A percentile compares a stretch with the other conserved stretches of the same genome.
These are phyloP conservation scores for Aspergillus alliaceus DNA, from an alignment of 2,329 filamentous ascomycete species.

Conservation along the genomic window DNA sequence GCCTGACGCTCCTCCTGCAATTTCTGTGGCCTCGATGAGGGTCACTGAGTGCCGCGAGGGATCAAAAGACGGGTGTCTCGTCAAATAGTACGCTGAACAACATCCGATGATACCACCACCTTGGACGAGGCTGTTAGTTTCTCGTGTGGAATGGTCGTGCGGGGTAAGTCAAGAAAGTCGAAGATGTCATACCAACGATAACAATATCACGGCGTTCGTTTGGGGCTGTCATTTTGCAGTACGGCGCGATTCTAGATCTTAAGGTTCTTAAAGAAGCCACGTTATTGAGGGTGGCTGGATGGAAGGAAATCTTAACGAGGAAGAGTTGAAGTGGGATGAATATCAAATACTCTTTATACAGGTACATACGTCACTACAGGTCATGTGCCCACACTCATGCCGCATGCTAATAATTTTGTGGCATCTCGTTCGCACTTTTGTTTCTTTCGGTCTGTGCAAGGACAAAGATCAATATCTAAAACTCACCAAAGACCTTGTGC, in stretches of 20 bases:
- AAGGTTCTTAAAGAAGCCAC: conserved; percentile 25
- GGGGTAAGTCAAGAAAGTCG: conserved; percentile 20
- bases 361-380: conserved; percentile 32
- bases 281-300: conserved; percentile 4
- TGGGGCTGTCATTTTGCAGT: conserved; percentile 30
- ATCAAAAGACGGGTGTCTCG: conserved; percentile 79
- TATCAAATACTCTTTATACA: background rate
- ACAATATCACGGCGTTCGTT: conserved; percentile 39
- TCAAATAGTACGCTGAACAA: conserved; percentile 88
- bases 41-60: conserved; percentile 74
- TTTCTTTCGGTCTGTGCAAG: background rate
- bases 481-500: background rate
- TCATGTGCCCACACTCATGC: conserved; percentile 25
- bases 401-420: background rate
- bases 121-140: conserved; percentile 34
- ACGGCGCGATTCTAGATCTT: conserved; percentile 16
- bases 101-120: conserved; percentile 92
- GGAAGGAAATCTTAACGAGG: background rate
- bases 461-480: background rate
- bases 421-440: background rate
- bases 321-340: background rate
- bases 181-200: conserved; percentile 36
- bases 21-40: conserved; percentile 78
- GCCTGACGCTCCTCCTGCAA: conserved; percentile 89
- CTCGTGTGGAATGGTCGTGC: conserved; percentile 12